Evolutionary conservation across 1,284 basidiomycete species (phyloP).

Genomic region (Tilletiopsis washingtonensis): DNA sequence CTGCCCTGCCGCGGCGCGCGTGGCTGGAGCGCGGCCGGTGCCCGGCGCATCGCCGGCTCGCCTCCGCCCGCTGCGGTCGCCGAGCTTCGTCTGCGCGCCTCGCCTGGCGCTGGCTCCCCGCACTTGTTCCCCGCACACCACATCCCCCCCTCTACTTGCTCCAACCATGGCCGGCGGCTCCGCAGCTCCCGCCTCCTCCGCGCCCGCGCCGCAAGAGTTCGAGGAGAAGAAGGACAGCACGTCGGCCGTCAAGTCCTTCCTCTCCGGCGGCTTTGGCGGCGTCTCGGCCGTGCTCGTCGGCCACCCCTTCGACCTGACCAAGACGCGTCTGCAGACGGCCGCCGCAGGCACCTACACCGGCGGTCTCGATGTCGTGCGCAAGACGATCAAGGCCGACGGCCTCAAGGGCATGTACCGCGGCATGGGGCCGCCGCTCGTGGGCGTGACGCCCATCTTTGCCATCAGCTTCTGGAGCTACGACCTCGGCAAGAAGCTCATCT

Average conservation of each 20-base stretch:
- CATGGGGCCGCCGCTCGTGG: slow-evolving; percentile 88
- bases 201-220: no score
- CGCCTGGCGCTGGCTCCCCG: no score
- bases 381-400: slow-evolving; percentile 82
- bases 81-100: no score
- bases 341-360: slow-evolving; percentile 81
- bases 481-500: slow-evolving; percentile 80
- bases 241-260: slow-evolving; percentile 44
- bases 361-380: slow-evolving; percentile 84
- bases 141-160: no score
- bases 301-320: slow-evolving; percentile 95
- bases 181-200: no score
- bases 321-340: slow-evolving; percentile 87
- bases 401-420: slow-evolving; percentile 84
- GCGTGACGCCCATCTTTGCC: slow-evolving; percentile 97
- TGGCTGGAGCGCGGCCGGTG: no score
- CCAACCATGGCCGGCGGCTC: no score
- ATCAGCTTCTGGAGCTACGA: slow-evolving; percentile 99
- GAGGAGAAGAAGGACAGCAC: slow-evolving; percentile 34
- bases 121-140: no score
- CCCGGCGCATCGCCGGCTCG: no score
- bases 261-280: slow-evolving; percentile 78
- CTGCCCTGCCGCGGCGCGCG: no score
- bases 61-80: no score
- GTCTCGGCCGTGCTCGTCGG: slow-evolving; percentile 79